phyloP scores from a whole-genome alignment of 139 green algal genomes.

The Coccomyxa sp. region DNA sequence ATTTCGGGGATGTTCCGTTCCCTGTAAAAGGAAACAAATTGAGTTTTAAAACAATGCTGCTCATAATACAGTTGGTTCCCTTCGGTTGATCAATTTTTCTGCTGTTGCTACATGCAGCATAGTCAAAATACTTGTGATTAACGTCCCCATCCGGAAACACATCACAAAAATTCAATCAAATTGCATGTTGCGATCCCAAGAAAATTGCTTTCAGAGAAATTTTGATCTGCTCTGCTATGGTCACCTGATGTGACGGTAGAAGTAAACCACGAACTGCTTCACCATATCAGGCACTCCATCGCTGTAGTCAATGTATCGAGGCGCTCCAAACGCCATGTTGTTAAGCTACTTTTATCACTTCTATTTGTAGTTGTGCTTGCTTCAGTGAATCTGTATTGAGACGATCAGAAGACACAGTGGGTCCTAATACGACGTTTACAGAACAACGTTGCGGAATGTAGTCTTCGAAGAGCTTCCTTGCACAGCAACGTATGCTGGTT shows the following conservation, averaged over 20 bases:
- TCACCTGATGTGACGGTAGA: constrained; percentile 92
- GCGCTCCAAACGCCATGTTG: background rate
- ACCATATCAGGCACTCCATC: constrained; percentile 82
- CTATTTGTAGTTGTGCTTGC: too few relatives aligned
- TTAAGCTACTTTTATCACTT: background rate
- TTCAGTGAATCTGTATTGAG: too few relatives aligned
- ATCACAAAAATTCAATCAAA: background rate
- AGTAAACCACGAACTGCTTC: constrained; percentile 93
- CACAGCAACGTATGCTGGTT: too few relatives aligned
- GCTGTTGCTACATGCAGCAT: background rate
- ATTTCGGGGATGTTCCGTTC: constrained; percentile 97
- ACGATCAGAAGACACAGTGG: too few relatives aligned
- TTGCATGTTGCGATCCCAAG: too few relatives aligned
- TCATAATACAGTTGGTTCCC: background rate
- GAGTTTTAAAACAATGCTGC: background rate
- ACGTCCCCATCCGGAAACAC: background rate
- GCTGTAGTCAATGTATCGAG: background rate
- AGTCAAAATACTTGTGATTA: background rate
- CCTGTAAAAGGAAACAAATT: constrained; percentile 31
- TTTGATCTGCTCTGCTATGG: background rate
- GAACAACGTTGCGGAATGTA: too few relatives aligned
- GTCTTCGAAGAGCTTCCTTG: too few relatives aligned
- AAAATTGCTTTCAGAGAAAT: too few relatives aligned
- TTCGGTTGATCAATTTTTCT: background rate
- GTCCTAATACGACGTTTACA: too few relatives aligned